Percentiles rank a stretch among this genome's conserved stretches.
Evolutionary conservation across 2,329 filamentous ascomycete genomes (phyloP).

Genomic region (Hymenoscyphus repandus): DNA sequence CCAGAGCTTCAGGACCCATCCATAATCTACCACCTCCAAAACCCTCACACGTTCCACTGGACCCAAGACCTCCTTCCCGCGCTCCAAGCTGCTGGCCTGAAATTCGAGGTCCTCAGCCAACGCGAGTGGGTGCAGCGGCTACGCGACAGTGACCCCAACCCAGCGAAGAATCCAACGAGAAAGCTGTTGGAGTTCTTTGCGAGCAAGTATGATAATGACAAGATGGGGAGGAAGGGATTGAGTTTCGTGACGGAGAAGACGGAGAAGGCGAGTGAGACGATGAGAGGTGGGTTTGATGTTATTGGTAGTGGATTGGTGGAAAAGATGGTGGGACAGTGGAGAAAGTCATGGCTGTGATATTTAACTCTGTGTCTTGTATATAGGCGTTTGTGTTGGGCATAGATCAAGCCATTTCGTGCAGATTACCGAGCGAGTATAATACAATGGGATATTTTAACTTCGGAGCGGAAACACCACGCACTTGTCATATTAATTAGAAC

Average conservation of each 20-base stretch:
- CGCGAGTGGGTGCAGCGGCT: conserved; percentile 41
- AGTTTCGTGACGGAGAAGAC: neutral
- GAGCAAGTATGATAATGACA: conserved; percentile 44
- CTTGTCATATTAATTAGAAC: no score
- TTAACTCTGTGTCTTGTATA: no score
- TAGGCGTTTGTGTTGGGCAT: no score
- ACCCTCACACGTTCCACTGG: conserved; percentile 42
- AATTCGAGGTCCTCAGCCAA: conserved; percentile 39
- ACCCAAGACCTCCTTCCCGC: conserved; percentile 44
- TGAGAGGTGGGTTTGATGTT: no score
- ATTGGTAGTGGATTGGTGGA: no score
- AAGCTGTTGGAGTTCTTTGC: conserved; percentile 49
- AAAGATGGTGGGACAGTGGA: no score
- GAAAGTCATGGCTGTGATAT: no score
- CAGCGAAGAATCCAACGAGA: conserved; percentile 42
- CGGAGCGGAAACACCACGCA: no score
- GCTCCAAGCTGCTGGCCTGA: conserved; percentile 39
- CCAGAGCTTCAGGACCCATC: conserved; percentile 19
- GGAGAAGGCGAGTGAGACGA: neutral
- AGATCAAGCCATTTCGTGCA: no score
- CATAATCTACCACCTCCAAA: conserved; percentile 46
- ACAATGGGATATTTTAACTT: no score
- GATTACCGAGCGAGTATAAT: no score
- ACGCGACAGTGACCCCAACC: conserved; percentile 42
- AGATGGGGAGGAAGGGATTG: conserved; percentile 19